A percentile compares a stretch with the other conserved stretches of the same genome.
phyloP scores from a whole-genome alignment of 805 yeast species.

The Metschnikowia cubensis region DNA sequence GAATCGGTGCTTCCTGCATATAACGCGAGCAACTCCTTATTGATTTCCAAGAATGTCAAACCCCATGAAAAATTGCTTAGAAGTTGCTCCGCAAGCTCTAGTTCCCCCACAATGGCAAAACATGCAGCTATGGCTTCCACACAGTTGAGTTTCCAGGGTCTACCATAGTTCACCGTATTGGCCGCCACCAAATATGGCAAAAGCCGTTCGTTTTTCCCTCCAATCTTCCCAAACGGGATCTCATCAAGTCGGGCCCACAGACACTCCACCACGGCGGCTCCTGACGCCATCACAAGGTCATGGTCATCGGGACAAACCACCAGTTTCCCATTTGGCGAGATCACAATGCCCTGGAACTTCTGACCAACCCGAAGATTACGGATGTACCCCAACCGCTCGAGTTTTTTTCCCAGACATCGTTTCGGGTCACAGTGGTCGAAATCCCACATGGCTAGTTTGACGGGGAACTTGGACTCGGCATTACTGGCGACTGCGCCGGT shows the following conservation, averaged over 20 bases:
- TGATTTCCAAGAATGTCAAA: slow-evolving; percentile 75
- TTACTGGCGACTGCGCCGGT: slow-evolving; percentile 21
- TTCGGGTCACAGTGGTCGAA: slow-evolving; percentile 98
- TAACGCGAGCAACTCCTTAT: slow-evolving; percentile 68
- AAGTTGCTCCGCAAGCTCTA: slow-evolving; percentile 81
- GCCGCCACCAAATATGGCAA: slow-evolving; percentile 94
- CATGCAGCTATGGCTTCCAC: slow-evolving; percentile 98
- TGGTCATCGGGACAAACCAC: slow-evolving; percentile 88
- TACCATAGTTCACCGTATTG: slow-evolving; percentile 93
- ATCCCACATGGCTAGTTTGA: slow-evolving; percentile 97
- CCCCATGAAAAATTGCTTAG: slow-evolving; percentile 91
- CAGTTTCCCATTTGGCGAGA: slow-evolving; percentile 86
- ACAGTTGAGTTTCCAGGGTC: slow-evolving; percentile 93
- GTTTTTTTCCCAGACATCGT: slow-evolving; percentile 91
- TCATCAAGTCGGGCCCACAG: slow-evolving; percentile 98
- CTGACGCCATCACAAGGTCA: slow-evolving; percentile 69
- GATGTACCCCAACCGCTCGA: slow-evolving; percentile 84
- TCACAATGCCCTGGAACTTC: slow-evolving; percentile 85
- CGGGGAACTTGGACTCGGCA: slow-evolving; percentile 52
- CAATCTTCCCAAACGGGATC: slow-evolving; percentile 89
- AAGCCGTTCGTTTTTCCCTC: slow-evolving; percentile 83
- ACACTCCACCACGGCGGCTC: slow-evolving; percentile 98
- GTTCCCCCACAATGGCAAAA: slow-evolving; percentile 86
- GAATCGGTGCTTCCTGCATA: slow-evolving; percentile 81
- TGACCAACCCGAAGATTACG: slow-evolving; percentile 83